A percentile compares a stretch with the other conserved stretches of the same genome.
Conservation (phyloP, 1,139 yeast genomes). For the Keqinozyma sinolaborantium region DNA sequence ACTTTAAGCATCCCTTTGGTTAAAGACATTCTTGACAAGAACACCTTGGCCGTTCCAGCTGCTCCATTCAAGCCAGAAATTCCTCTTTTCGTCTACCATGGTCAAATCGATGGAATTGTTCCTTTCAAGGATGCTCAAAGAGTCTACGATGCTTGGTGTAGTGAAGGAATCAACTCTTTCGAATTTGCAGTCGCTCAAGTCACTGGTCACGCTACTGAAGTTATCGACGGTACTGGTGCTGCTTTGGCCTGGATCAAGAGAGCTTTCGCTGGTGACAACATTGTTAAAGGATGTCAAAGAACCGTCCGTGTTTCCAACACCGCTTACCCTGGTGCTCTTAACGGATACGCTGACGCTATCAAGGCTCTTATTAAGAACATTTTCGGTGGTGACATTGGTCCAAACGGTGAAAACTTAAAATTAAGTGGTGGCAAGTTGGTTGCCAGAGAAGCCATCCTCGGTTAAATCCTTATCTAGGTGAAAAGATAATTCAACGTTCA, state of each 20-base stretch:
- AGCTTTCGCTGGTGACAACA: constrained; percentile 1
- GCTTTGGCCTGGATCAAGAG: constrained; percentile 16
- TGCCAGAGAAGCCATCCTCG: too few relatives aligned
- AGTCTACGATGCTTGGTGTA: constrained; percentile 22
- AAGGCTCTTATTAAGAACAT: constrained; percentile 6
- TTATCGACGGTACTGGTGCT: constrained; percentile 18
- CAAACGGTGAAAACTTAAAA: constrained; percentile 3
- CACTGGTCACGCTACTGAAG: constrained; percentile 18
- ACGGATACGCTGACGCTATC: constrained; percentile 4
- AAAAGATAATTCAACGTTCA: too few relatives aligned
- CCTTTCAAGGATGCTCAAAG: constrained; percentile 16
- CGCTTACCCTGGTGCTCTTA: background rate
- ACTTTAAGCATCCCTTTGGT: constrained; percentile 3
- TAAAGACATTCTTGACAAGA: constrained; percentile 12
- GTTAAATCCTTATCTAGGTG: too few relatives aligned
- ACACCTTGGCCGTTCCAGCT: constrained; percentile 13
- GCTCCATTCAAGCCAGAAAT: constrained; percentile 16
- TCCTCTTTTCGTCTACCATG: constrained; percentile 27
- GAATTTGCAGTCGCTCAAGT: constrained; percentile 17
- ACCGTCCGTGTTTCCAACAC: background rate
- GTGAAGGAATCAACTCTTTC: constrained; percentile 17
- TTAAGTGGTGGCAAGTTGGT: too few relatives aligned
- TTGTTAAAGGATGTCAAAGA: constrained; percentile 2
- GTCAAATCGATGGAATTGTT: constrained; percentile 19
- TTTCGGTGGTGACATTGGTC: constrained; percentile 10